Percentiles rank a stretch among this genome's conserved stretches.
Evolutionary conservation across 2,329 filamentous ascomycete species (phyloP).

Genomic region (Monosporascus ibericus): DNA sequence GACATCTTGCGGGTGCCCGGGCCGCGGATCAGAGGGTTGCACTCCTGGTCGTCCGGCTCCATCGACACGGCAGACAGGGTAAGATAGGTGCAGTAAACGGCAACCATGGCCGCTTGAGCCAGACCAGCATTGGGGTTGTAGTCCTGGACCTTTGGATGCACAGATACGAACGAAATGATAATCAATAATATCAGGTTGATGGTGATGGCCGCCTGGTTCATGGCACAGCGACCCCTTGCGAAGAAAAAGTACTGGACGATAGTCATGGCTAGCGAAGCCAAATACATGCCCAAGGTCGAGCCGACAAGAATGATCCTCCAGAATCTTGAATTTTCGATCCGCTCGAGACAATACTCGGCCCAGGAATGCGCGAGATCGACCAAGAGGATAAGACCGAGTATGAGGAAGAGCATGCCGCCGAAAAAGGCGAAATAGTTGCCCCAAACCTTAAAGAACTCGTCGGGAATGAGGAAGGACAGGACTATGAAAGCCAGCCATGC

Average conservation of each 20-base stretch:
- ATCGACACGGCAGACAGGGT: constrained; percentile 98
- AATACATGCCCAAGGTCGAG: constrained; percentile 89
- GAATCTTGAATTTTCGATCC: constrained; percentile 80
- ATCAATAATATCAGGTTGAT: constrained; percentile 85
- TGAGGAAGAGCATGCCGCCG: constrained; percentile 86
- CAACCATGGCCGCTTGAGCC: constrained; percentile 96
- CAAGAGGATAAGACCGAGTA: constrained; percentile 84
- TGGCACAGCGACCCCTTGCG: constrained; percentile 70
- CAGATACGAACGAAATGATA: constrained; percentile 72
- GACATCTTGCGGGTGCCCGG: constrained; percentile 85
- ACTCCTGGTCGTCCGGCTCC: constrained; percentile 90
- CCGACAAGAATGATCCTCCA: constrained; percentile 89
- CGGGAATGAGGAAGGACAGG: constrained; percentile 90
- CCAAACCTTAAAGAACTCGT: constrained; percentile 91
- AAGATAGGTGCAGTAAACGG: constrained; percentile 96
- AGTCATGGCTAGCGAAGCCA: constrained; percentile 87
- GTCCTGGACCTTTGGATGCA: constrained; percentile 86
- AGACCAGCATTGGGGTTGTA: constrained; percentile 89
- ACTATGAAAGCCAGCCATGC: constrained; percentile 84
- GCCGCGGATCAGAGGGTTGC: constrained; percentile 85
- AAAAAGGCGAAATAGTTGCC: constrained; percentile 88
- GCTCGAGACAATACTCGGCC: constrained; percentile 91
- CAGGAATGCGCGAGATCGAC: constrained; percentile 95
- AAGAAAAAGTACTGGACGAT: constrained; percentile 98
- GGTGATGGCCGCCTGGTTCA: constrained; percentile 96